A percentile compares a stretch with the other conserved stretches of the same genome.
These are phyloP conservation scores for Metschnikowia matae DNA, from an alignment of 805 yeast species.

Conservation along the genomic window DNA sequence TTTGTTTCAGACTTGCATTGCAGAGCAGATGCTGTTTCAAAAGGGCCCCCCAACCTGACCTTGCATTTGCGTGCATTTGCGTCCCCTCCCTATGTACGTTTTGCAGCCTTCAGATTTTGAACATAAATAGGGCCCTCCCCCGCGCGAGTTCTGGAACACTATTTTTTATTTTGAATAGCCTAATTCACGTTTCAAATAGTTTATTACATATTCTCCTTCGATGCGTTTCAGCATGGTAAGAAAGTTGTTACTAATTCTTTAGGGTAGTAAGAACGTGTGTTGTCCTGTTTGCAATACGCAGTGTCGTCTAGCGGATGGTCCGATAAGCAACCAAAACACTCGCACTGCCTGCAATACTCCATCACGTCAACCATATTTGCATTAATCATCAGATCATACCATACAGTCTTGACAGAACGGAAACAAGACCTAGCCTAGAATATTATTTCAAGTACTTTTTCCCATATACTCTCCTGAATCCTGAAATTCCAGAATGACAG, in stretches of 20 bases:
- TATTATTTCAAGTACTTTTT: not conserved
- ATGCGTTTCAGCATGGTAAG: too few relatives aligned
- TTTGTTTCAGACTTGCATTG: not conserved
- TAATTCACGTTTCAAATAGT: not conserved
- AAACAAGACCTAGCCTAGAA: not conserved
- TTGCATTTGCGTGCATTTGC: not conserved
- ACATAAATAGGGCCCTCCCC: not conserved
- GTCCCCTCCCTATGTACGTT: not conserved
- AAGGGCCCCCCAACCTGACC: not conserved
- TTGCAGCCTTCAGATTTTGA: not conserved
- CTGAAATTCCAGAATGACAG: conserved; percentile 8
- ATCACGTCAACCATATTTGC: conserved; percentile 1
- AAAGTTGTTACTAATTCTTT: too few relatives aligned
- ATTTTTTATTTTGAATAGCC: not conserved
- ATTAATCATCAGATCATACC: not conserved
- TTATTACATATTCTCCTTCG: not conserved
- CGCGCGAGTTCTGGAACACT: not conserved
- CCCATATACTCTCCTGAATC: not conserved
- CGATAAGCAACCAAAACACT: conserved; percentile 1
- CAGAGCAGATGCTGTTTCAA: not conserved
- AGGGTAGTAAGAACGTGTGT: not conserved
- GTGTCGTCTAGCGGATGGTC: not conserved
- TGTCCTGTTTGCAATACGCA: conserved; percentile 1
- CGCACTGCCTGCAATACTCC: conserved; percentile 2
- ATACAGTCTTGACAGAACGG: not conserved